Conservation (phyloP, 257 asterid species). For the Cruciata laevipes region DNA sequence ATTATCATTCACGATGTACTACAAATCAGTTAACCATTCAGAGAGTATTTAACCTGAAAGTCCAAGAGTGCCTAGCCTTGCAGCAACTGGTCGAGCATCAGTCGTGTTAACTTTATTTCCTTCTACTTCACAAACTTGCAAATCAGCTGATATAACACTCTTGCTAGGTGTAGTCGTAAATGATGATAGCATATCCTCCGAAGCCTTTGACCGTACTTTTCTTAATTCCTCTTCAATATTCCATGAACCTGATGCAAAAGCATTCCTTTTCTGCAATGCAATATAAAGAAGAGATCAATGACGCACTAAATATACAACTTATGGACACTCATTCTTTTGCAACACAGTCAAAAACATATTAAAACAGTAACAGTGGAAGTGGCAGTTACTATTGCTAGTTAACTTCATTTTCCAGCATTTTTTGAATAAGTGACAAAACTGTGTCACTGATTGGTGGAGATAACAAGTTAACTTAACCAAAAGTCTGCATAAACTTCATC, state of each 20-base stretch:
- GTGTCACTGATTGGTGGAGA: background rate
- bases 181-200: slow-evolving; percentile 52
- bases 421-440: background rate
- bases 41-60: slow-evolving; percentile 34
- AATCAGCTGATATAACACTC: slow-evolving; percentile 29
- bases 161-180: slow-evolving; percentile 23
- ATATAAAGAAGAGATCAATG: background rate
- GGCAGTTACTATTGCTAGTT: background rate
- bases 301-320: background rate
- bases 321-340: too few relatives aligned
- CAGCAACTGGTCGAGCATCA: slow-evolving; percentile 23
- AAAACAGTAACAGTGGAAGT: background rate
- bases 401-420: background rate
- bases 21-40: slow-evolving; percentile 4
- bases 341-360: background rate
- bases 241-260: slow-evolving; percentile 75
- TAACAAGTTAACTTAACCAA: background rate
- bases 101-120: slow-evolving; percentile 24
- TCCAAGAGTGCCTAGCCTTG: slow-evolving; percentile 33
- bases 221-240: slow-evolving; percentile 75
- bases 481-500: too few relatives aligned
- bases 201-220: slow-evolving; percentile 70
- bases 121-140: slow-evolving; percentile 23
- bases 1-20: background rate
- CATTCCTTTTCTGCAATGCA: slow-evolving; percentile 47